phyloP scores from a whole-genome alignment of 2,329 filamentous ascomycete species.

The Claviceps cyperi region DNA sequence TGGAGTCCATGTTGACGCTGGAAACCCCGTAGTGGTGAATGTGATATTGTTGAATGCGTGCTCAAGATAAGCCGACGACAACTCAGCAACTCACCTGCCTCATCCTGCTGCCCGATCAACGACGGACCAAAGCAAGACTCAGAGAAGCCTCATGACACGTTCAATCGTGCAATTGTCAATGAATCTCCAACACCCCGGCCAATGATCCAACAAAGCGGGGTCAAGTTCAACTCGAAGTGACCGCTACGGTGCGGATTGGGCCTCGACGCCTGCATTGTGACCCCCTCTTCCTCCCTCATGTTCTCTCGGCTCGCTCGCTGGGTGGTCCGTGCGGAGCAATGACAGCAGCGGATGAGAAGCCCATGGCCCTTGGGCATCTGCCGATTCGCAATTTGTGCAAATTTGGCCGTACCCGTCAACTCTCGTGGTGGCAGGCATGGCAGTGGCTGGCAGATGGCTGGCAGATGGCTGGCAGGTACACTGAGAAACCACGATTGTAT shows the following conservation, averaged over 20 bases:
- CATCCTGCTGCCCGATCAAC: background rate
- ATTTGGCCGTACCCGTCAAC: no score
- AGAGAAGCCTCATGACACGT: background rate
- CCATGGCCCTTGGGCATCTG: background rate
- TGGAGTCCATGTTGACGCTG: background rate
- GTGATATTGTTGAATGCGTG: background rate
- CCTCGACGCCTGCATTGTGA: constrained; percentile 4
- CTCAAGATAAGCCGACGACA: background rate
- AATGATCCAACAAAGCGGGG: constrained; percentile 4
- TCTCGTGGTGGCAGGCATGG: background rate
- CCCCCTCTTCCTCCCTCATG: background rate
- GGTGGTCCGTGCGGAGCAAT: constrained; percentile 4
- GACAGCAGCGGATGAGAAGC: background rate
- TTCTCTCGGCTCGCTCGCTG: background rate
- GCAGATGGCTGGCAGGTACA: background rate
- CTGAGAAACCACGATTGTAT: background rate
- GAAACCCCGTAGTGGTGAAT: background rate
- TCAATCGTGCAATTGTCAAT: background rate
- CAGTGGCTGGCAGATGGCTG: background rate
- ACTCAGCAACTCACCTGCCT: background rate
- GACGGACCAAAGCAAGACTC: background rate
- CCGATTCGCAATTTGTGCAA: background rate
- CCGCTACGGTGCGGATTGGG: constrained; percentile 5
- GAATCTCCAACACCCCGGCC: constrained; percentile 6
- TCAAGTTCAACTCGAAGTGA: constrained; percentile 1